These are phyloP conservation scores for Sphaerosporella brunnea DNA, from an alignment of 495 filamentous ascomycete species.

Conservation along the genomic window DNA sequence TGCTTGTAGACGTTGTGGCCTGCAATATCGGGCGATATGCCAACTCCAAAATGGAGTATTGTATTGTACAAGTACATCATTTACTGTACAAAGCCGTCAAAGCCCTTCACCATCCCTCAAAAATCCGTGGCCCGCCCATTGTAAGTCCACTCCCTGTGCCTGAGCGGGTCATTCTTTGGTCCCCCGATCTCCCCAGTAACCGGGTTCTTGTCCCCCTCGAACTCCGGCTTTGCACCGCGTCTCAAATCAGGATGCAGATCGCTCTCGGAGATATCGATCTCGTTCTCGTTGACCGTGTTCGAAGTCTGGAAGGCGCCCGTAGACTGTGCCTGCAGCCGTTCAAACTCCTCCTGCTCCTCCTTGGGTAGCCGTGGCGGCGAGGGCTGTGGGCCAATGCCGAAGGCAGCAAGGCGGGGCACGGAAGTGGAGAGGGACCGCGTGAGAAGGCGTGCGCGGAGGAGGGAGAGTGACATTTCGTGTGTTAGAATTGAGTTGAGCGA, in stretches of 20 bases:
- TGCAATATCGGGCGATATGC: too few relatives aligned
- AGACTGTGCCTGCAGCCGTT: constrained; percentile 56
- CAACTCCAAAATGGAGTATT: too few relatives aligned
- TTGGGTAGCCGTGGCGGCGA: constrained; percentile 70
- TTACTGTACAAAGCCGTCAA: too few relatives aligned
- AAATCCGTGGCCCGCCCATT: constrained; percentile 95
- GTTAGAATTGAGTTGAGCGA: too few relatives aligned
- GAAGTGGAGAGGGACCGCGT: constrained; percentile 18
- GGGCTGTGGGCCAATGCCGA: constrained; percentile 35
- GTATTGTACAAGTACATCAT: too few relatives aligned
- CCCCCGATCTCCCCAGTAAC: constrained; percentile 93
- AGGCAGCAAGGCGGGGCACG: constrained; percentile 16
- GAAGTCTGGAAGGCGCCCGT: constrained; percentile 60
- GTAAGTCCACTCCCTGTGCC: constrained; percentile 79
- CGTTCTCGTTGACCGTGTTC: constrained; percentile 19
- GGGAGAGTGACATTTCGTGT: too few relatives aligned
- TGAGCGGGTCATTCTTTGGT: constrained; percentile 89
- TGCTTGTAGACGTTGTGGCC: too few relatives aligned
- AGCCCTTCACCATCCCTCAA: constrained; percentile 30
- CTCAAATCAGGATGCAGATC: constrained; percentile 54
- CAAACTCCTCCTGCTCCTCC: constrained; percentile 82
- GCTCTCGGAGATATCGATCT: constrained; percentile 32
- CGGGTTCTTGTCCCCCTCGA: constrained; percentile 82
- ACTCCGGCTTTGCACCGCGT: constrained; percentile 68
- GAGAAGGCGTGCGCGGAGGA: too few relatives aligned